Percentiles rank a stretch among this genome's conserved stretches.
Conservation (phyloP, 2,329 filamentous ascomycete genomes). For the Fusarium vanettenii region DNA sequence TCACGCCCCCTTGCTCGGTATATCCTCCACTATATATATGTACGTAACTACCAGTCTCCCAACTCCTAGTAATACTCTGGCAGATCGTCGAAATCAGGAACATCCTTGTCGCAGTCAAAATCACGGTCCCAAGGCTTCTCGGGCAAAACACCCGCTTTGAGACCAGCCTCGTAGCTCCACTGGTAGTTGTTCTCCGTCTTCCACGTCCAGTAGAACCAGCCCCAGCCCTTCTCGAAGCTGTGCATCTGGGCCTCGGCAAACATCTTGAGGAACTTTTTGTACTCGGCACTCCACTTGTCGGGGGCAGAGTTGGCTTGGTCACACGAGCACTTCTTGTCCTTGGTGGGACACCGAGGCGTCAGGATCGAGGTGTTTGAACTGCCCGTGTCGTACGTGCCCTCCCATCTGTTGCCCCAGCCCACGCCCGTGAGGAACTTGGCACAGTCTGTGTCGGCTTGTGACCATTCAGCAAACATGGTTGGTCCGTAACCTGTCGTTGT, state of each 20-base stretch:
- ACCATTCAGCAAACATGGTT: conserved; percentile 96
- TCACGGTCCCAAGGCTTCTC: conserved; percentile 75
- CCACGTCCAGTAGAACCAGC: conserved; percentile 99
- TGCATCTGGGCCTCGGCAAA: conserved; percentile 98
- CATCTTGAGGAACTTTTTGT: conserved; percentile 87
- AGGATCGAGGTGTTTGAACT: conserved; percentile 71
- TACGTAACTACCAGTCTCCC: not conserved
- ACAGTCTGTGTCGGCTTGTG: conserved; percentile 97
- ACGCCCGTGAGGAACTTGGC: conserved; percentile 89
- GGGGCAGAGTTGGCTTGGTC: conserved; percentile 79
- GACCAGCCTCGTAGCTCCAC: conserved; percentile 91
- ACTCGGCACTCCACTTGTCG: conserved; percentile 72
- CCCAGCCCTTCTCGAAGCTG: conserved; percentile 91
- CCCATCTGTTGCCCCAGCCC: conserved; percentile 88
- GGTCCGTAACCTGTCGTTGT: conserved; percentile 86
- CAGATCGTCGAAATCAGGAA: conserved; percentile 66
- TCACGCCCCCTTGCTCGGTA: conserved; percentile 7
- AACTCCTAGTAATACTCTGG: conserved; percentile 60
- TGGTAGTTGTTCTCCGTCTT: conserved; percentile 86
- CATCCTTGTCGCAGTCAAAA: conserved; percentile 74
- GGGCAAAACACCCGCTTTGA: conserved; percentile 83
- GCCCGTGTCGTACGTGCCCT: conserved; percentile 82
- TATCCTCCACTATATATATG: conserved; percentile 4
- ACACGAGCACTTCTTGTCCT: conserved; percentile 77
- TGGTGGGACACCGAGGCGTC: conserved; percentile 78